phyloP scores from a whole-genome alignment of 352 stramenopile genomes.

The Pythium scleroteichum region DNA sequence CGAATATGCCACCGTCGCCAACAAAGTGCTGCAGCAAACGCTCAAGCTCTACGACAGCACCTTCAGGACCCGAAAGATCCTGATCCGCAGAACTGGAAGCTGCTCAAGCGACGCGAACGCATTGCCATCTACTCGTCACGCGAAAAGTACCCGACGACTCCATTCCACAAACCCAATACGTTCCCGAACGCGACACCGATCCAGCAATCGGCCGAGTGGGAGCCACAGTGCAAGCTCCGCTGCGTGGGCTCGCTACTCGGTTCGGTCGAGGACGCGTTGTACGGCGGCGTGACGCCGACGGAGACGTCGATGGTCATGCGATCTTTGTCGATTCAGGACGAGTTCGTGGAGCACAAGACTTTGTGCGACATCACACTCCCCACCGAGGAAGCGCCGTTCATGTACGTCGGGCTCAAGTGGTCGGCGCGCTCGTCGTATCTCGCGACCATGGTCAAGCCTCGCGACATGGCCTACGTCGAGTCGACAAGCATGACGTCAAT shows the following conservation, averaged over 20 bases:
- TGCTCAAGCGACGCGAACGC: not conserved
- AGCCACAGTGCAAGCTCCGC: constrained; percentile 40
- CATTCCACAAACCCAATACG: too few relatives aligned
- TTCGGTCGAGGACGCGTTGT: constrained; percentile 65
- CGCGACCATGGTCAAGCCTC: constrained; percentile 27
- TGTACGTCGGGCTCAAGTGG: constrained; percentile 25
- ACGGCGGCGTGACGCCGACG: constrained; percentile 39
- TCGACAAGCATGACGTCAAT: constrained; percentile 28
- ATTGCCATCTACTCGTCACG: not conserved
- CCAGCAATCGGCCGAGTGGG: constrained; percentile 27
- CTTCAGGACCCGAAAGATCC: not conserved
- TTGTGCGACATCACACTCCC: constrained; percentile 41
- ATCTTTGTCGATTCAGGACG: constrained; percentile 24
- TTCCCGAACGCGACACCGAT: too few relatives aligned
- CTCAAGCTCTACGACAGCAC: not conserved
- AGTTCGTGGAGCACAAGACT: constrained; percentile 25
- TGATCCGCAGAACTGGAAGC: not conserved
- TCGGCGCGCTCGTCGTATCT: not conserved
- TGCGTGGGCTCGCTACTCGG: constrained; percentile 52
- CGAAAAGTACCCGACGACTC: not conserved
- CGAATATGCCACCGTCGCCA: too few relatives aligned
- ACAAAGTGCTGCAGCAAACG: not conserved
- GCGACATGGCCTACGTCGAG: constrained; percentile 54
- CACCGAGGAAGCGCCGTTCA: constrained; percentile 27
- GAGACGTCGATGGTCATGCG: constrained; percentile 36